Base-by-base conservation (phyloP, 2,329 filamentous ascomycete species). In the Hansfordia pulvinata region DNA sequence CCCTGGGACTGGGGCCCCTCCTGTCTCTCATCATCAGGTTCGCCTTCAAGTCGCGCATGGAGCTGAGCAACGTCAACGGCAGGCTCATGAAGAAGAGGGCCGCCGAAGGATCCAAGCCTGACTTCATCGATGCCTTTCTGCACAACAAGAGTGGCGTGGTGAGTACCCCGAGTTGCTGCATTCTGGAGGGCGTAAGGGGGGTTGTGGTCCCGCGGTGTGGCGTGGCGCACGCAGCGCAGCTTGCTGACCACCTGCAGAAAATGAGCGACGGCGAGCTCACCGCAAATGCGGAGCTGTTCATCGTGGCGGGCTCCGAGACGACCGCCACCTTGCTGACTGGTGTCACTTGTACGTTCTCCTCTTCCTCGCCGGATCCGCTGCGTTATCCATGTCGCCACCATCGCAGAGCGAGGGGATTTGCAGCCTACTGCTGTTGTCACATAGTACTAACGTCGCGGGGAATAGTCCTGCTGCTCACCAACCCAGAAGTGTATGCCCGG, bases 231-330 rank as follows among this genome's bases (percentile, higher is more conserved):
- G n/a, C n/a, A n/a, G n/a, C n/a, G n/a, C 14, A 20, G 7, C 3
- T 19, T 10, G 8, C 17, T 8, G 10, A 14, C 18, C 17, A 14
- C 5, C 18, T 16, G 15, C 20, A 36, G 19, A 23, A 36, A n/a
- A 31, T 46, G 16, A 32, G 26, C 11, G 19, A 43, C 10, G 32
- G 37, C 9, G 29, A 42, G 17, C 29, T 49, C 0, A 30, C 31
- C 4, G 28, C 27, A 17, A 49, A 47, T 26, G 38, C 41, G 4
- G 35, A 30, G n/a, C 35, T 49, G 8, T 37, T 56, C 4, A 46
- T 66, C 17, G 42, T 59, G 9, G 62, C 60, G 5, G 62, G 63
- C 5, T 59, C 56, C 3, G 63, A 68, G 37, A 69, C 63, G 5
- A 64, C 61, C 1, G 58, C 62, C 0, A 63, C 60, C 0, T 42